Base-by-base conservation (phyloP, 352 stramenopile species). In the Pythium aristosporum region DNA sequence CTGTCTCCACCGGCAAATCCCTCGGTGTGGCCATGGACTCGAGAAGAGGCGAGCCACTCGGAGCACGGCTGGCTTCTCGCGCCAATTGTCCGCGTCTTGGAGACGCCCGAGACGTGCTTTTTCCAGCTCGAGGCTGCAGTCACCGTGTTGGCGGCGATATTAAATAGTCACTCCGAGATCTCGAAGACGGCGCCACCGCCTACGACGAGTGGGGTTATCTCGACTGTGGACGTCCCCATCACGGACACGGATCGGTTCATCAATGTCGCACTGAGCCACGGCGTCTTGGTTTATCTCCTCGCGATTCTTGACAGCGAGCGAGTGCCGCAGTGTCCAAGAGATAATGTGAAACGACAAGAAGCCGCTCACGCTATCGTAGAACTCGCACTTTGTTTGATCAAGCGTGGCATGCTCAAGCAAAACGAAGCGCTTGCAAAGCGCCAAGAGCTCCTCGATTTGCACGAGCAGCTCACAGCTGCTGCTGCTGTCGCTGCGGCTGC, bases 51-150 rank as follows among this genome's bases (percentile, higher is more conserved):
- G 2, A 16, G 36, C 44, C 53, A 30, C 54, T 74, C 57, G 41
- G 73, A 79, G 42, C 65, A 81, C 39, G 48, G 63, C 0, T 20
- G 49, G 5, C 50, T 87, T 2, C 52, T 87, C 0, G n/a, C 63
- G 3, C 77, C 77, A 0, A 50, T 87, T 20, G 39, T 84, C 18
- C 64, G 57, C 1, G 73, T 87, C 0, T 72, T 87, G 11, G 66
- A 78, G 51, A 69, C 67, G 11, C 56, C 63, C 0, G 28, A 61
- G 13, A 81, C 77, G 8, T 78, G 68, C 5, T 84, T 87, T 44
- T 69, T 56, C 10, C 71, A 87, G 58, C 69, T 87, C 37, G 67
- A 84, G 66, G 77, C 77, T 49, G 75, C 75, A 15, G 43, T 84
- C 12, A 59, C 46, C 16, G 71, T 68, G 0, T 56, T 84, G 2